Conservation (phyloP, 768 basidiomycete species). For the Coprinopsis sp. region DNA sequence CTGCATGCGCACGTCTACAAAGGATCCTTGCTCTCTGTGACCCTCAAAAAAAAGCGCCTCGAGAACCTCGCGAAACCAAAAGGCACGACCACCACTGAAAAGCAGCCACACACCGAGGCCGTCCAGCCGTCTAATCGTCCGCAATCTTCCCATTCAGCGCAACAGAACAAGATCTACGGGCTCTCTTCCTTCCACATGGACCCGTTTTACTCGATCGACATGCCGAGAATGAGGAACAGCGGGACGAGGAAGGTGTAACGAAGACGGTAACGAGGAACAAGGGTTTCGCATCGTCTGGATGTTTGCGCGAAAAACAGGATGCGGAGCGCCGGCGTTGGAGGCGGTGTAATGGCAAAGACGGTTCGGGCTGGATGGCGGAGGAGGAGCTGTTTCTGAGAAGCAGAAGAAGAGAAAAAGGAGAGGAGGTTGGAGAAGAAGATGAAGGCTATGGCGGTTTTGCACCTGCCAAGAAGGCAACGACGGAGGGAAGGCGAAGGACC, state of each 20-base stretch:
- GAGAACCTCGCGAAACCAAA: slow-evolving; percentile 57
- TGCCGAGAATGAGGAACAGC: slow-evolving; percentile 48
- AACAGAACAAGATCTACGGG: slow-evolving; percentile 79
- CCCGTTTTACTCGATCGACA: slow-evolving; percentile 81
- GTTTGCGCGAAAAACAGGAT: slow-evolving; percentile 74
- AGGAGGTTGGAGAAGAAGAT: slow-evolving; percentile 38
- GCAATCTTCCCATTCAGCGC: slow-evolving; percentile 86
- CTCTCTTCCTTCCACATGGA: slow-evolving; percentile 82
- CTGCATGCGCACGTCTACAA: slow-evolving; percentile 94
- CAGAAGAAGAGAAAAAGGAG: slow-evolving; percentile 66
- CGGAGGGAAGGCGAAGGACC: slow-evolving; percentile 31
- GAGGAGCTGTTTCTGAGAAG: slow-evolving; percentile 51
- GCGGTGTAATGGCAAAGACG: slow-evolving; percentile 72
- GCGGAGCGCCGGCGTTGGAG: slow-evolving; percentile 78
- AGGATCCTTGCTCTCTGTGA: slow-evolving; percentile 78
- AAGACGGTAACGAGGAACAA: slow-evolving; percentile 43
- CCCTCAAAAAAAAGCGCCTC: slow-evolving; percentile 81
- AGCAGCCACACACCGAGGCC: slow-evolving; percentile 69
- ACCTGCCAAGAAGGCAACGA: slow-evolving; percentile 30
- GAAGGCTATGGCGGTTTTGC: slow-evolving; percentile 29
- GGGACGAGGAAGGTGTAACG: slow-evolving; percentile 21
- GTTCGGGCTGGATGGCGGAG: slow-evolving; percentile 62
- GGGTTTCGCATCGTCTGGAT: slow-evolving; percentile 96
- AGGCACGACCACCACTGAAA: slow-evolving; percentile 22
- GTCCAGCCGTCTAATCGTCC: slow-evolving; percentile 80